Evolutionary conservation across 768 basidiomycete species (phyloP), one percentile per base, ranked within the genome.

Genomic region (Trametes elegans): DNA sequence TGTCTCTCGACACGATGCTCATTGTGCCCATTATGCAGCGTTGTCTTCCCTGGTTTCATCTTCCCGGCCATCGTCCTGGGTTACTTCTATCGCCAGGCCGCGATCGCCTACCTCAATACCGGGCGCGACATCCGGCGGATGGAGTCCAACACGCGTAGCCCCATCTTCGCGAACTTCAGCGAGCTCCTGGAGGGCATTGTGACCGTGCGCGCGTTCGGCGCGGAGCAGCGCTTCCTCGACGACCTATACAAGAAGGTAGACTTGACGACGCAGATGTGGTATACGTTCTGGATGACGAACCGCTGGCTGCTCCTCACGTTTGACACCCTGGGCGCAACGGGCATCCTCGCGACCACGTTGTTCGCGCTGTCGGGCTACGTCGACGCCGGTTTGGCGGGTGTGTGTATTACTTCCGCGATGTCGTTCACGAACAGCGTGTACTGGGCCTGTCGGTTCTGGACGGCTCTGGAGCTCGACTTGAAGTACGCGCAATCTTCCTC

Each of bases 181-280:
- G 91, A 93, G 64, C 70, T 94, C 9, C 69, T 96, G 18, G 89
- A 93, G 47, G 93, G 93, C 21, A 90, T 95, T 40, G 89, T 93
- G n/a, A 93, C 93, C 5, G 89, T 96, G 36, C 81, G 94, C 53
- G 94, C 94, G 0, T 98, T 96, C 72, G 86, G 88, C 0, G 87
- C 84, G 0, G 93, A 96, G 66, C 73, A 73, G 35, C 74, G 81
- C 5, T 96, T 98, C 77, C 73, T 94, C 61, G 79, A 88, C 49
- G 79, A 79, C 55, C 71, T 95, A 3, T 89, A 90, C 65, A 60
- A 61, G 1, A 91, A 90, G 66, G 79, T 93, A 27, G 88, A 93
- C 58, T 71, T 77, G 45, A 92, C 87, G n/a, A 92, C 82, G 10
- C 82, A 86, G 81, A 88, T 90, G 87, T 90, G 85, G 87, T 90